Conservation (phyloP, 768 basidiomycete species). For the Boletus rubroflammeus region DNA sequence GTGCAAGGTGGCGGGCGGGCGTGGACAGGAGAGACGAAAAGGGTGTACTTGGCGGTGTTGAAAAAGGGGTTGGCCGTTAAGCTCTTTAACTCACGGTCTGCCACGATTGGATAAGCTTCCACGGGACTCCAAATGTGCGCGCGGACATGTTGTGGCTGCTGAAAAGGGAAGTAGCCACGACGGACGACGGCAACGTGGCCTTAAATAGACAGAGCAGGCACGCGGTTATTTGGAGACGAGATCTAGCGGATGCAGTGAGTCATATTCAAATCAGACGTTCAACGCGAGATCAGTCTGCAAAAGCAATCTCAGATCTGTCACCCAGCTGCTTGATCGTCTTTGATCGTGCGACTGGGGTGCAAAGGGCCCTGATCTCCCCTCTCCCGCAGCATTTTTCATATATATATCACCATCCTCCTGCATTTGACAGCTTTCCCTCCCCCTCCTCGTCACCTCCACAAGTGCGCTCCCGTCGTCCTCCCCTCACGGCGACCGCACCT, state of each 20-base stretch:
- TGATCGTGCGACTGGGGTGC: slow-evolving; percentile 57
- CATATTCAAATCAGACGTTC: slow-evolving; percentile 38
- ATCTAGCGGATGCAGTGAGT: no score
- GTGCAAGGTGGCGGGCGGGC: neutral
- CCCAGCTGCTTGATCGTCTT: slow-evolving; percentile 50
- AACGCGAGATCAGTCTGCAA: slow-evolving; percentile 37
- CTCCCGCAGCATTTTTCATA: slow-evolving; percentile 42
- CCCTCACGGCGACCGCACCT: slow-evolving; percentile 23
- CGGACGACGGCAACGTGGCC: slow-evolving; percentile 47
- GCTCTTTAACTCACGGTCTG: slow-evolving; percentile 39
- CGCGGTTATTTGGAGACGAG: slow-evolving; percentile 53
- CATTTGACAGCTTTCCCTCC: slow-evolving; percentile 45
- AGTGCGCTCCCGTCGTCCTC: slow-evolving; percentile 22
- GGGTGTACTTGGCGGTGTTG: slow-evolving; percentile 21
- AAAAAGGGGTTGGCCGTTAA: slow-evolving; percentile 37
- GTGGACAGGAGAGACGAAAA: slow-evolving; percentile 14
- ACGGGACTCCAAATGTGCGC: slow-evolving; percentile 33
- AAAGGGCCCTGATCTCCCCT: slow-evolving; percentile 42
- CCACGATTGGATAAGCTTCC: slow-evolving; percentile 37
- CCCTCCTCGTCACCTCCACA: slow-evolving; percentile 39
- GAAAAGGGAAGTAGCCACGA: slow-evolving; percentile 39
- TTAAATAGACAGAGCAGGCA: slow-evolving; percentile 44
- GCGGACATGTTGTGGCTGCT: slow-evolving; percentile 33
- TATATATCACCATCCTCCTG: slow-evolving; percentile 53
- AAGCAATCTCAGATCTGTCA: slow-evolving; percentile 36